Evolutionary conservation across 768 basidiomycete species (phyloP).

Genomic region (Neoboletus subvelutipes): DNA sequence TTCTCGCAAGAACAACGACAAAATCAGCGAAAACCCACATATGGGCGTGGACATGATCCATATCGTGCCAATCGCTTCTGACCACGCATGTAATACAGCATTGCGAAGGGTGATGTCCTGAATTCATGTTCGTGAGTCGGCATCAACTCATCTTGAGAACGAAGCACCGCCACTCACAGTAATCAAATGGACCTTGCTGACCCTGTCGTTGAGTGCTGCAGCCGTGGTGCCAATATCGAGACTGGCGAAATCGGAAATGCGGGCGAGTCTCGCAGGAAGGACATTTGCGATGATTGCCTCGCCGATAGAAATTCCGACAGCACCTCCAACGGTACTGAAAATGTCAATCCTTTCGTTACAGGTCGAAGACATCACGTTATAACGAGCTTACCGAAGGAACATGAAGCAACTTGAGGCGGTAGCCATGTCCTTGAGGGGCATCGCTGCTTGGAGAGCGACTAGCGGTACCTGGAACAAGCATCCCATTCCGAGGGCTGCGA

Average conservation of each 20-base stretch:
- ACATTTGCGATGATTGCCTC: constrained; percentile 69
- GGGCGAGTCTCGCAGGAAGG: constrained; percentile 32
- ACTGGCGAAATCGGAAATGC: constrained; percentile 32
- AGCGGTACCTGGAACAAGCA: constrained; percentile 67
- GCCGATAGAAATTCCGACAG: constrained; percentile 65
- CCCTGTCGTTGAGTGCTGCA: constrained; percentile 45
- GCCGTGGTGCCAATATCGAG: constrained; percentile 38
- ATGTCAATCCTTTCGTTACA: constrained; percentile 28
- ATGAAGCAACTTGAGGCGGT: constrained; percentile 70
- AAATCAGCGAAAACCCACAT: constrained; percentile 49
- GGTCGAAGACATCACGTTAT: background rate
- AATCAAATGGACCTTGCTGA: constrained; percentile 40
- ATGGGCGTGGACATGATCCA: constrained; percentile 67
- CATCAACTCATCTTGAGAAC: background rate
- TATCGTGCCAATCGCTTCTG: constrained; percentile 60
- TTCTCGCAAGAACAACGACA: constrained; percentile 52
- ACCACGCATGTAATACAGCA: constrained; percentile 60
- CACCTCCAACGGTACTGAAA: constrained; percentile 67
- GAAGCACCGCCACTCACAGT: constrained; percentile 8
- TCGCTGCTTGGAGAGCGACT: constrained; percentile 78
- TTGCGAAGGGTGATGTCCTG: constrained; percentile 51
- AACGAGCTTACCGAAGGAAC: constrained; percentile 55
- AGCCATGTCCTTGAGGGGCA: constrained; percentile 87
- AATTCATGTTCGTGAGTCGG: background rate
- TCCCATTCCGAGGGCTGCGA: constrained; percentile 67